These are phyloP conservation scores for Quercus tomentella DNA, from an alignment of 331 rosid species.

Conservation along the genomic window DNA sequence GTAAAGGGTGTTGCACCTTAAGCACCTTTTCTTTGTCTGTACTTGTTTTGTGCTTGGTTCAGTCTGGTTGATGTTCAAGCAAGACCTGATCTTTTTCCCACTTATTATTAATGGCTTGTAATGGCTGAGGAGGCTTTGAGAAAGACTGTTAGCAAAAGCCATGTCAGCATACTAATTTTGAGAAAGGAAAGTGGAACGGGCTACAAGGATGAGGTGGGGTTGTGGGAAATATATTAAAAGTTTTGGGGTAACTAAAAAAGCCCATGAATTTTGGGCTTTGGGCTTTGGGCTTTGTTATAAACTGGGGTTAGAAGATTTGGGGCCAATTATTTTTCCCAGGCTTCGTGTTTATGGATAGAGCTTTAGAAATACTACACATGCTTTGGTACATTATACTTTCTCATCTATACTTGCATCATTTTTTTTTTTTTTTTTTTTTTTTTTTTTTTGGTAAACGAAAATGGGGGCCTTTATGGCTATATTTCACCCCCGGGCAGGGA, in stretches of 20 bases:
- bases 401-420: no score
- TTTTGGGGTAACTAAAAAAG: not conserved
- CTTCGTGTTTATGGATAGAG: no score
- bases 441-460: no score
- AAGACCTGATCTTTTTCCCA: slow-evolving; percentile 27
- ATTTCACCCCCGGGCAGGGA: no score
- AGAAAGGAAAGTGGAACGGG: no score
- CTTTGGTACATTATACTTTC: no score
- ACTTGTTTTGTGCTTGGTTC: slow-evolving; percentile 10
- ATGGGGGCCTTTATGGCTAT: no score
- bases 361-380: no score
- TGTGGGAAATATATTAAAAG: not conserved
- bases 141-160: slow-evolving; percentile 28
- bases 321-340: no score
- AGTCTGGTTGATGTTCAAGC: slow-evolving; percentile 13
- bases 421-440: no score
- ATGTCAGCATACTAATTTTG: not conserved
- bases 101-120: slow-evolving; percentile 9
- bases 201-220: not conserved
- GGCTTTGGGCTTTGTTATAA: not conserved
- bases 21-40: slow-evolving; percentile 43
- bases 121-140: slow-evolving; percentile 14
- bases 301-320: not conserved
- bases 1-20: slow-evolving; percentile 69
- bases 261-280: not conserved